A percentile compares a stretch with the other conserved stretches of the same genome.
phyloP scores from a whole-genome alignment of 1,284 basidiomycete genomes.

The Moniliella sp. region DNA sequence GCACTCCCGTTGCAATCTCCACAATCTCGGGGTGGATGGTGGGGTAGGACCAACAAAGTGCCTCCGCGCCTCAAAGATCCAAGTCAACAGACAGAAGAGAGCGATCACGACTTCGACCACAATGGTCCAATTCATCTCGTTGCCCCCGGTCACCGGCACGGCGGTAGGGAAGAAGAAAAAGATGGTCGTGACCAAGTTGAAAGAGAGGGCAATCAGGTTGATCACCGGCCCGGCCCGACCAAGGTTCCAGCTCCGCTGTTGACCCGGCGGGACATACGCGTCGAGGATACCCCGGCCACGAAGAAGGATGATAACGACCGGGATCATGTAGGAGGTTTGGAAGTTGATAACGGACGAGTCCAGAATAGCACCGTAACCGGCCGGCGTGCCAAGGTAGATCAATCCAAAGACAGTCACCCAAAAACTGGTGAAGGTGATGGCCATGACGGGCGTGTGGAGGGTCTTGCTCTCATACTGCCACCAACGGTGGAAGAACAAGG shows the following conservation, averaged over 20 bases:
- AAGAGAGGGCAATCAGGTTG: constrained; percentile 35
- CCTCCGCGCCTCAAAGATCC: constrained; percentile 9
- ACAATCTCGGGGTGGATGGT: no score
- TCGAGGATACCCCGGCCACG: constrained; percentile 35
- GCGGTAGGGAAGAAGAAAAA: constrained; percentile 40
- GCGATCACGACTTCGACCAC: constrained; percentile 20
- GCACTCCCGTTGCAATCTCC: no score
- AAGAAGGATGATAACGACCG: constrained; percentile 34
- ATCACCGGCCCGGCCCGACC: constrained; percentile 26
- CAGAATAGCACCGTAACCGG: constrained; percentile 38
- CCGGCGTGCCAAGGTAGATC: constrained; percentile 41
- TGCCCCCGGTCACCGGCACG: constrained; percentile 31
- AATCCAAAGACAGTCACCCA: constrained; percentile 33
- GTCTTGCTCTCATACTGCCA: no score
- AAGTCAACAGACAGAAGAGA: constrained; percentile 8
- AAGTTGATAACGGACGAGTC: constrained; percentile 36
- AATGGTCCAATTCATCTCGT: constrained; percentile 38
- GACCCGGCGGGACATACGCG: constrained; percentile 7
- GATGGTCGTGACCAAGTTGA: constrained; percentile 36
- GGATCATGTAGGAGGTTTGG: constrained; percentile 36
- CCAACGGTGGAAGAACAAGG: constrained; percentile 42
- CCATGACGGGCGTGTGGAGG: no score
- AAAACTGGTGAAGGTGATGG: constrained; percentile 43
- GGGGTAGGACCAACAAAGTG: constrained; percentile 17
- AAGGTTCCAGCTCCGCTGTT: no score